A percentile compares a stretch with the other conserved stretches of the same genome.
These are phyloP conservation scores for Fusarium illudens DNA, from an alignment of 2,329 filamentous ascomycete genomes.

Conservation along the genomic window DNA sequence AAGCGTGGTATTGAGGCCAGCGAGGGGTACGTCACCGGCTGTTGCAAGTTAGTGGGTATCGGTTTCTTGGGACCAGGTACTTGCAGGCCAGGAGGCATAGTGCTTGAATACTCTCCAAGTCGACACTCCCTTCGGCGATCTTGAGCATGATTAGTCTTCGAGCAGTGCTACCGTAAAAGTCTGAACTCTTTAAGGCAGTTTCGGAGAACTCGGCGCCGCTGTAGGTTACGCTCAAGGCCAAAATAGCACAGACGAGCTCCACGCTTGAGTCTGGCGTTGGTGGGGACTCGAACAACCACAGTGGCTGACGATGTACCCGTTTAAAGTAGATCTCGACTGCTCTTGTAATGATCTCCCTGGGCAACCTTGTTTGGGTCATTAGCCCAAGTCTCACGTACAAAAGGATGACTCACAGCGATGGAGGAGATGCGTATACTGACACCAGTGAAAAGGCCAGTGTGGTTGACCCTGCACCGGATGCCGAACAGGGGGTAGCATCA, in stretches of 20 bases:
- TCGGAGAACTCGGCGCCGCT: accelerated
- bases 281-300: constrained; percentile 14
- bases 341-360: not conserved
- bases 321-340: constrained; percentile 22
- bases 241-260: not conserved
- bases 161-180: not conserved
- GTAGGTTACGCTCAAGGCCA: constrained; percentile 7
- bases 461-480: not conserved
- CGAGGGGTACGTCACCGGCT: constrained; percentile 13
- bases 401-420: not conserved
- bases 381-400: not conserved
- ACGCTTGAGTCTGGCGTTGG: not conserved
- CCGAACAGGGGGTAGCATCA: constrained; percentile 1
- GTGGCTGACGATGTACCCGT: constrained; percentile 20
- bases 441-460: not conserved
- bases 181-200: not conserved
- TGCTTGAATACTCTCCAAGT: constrained; percentile 3
- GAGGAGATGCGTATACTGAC: not conserved
- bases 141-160: constrained; percentile 17
- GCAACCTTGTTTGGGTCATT: not conserved
- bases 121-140: constrained; percentile 8
- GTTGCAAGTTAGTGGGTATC: not conserved
- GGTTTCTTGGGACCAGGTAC: accelerated
- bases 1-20: constrained; percentile 19
- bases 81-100: constrained; percentile 11